Conservation (phyloP, 2,329 filamentous ascomycete genomes). For the Arthrinium phaeospermum region DNA sequence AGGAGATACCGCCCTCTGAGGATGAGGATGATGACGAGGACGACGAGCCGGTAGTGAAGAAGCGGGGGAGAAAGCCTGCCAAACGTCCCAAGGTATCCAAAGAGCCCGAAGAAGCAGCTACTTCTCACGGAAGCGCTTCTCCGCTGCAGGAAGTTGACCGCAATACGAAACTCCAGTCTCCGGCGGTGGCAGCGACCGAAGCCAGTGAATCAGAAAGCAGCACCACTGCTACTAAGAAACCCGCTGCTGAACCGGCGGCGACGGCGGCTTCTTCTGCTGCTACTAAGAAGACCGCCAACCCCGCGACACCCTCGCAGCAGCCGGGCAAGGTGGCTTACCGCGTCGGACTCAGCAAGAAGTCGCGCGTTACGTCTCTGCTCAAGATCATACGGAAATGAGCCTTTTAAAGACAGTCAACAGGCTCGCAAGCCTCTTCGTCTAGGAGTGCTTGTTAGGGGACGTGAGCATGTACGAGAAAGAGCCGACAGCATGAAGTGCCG, state of each 20-base stretch:
- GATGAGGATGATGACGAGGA: slow-evolving; percentile 18
- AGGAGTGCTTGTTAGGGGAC: background rate
- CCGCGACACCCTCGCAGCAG: slow-evolving; percentile 29
- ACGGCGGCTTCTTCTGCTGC: slow-evolving; percentile 22
- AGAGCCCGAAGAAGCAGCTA: background rate
- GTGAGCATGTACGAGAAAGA: background rate
- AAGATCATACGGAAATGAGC: slow-evolving; percentile 34
- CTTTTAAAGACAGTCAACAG: no score
- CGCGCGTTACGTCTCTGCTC: slow-evolving; percentile 52
- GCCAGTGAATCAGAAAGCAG: slow-evolving; percentile 1
- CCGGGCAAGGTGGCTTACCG: slow-evolving; percentile 47
- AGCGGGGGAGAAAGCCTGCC: background rate
- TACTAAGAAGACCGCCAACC: slow-evolving; percentile 19
- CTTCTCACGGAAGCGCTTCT: background rate
- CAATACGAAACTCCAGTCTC: slow-evolving; percentile 28
- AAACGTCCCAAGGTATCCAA: background rate
- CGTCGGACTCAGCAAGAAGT: slow-evolving; percentile 54
- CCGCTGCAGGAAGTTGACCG: slow-evolving; percentile 32
- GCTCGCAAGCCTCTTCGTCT: no score
- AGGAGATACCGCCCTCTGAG: slow-evolving; percentile 14
- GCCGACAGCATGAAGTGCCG: background rate
- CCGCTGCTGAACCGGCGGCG: slow-evolving; percentile 18
- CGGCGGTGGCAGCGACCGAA: slow-evolving; percentile 20
- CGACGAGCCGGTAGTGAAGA: slow-evolving; percentile 12
- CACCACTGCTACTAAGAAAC: slow-evolving; percentile 19